phyloP scores from a whole-genome alignment of 2,329 filamentous ascomycete genomes.

The Neophaeococcomyces mojaviensis region DNA sequence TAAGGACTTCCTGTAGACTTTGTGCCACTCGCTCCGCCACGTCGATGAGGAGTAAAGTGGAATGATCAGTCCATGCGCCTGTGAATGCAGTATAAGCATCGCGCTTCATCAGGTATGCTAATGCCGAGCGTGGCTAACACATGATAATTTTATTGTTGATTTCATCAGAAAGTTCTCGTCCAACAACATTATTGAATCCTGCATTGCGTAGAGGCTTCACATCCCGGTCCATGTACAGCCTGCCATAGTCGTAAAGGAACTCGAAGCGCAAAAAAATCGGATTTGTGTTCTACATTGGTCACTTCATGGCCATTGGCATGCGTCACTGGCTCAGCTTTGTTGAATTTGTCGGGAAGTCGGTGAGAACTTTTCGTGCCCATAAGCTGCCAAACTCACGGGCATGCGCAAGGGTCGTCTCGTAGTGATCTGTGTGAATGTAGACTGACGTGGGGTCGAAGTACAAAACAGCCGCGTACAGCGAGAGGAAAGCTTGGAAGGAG shows the following conservation, averaged over 20 bases:
- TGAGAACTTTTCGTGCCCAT: background rate
- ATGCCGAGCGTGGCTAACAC: background rate
- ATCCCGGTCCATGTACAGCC: conserved; percentile 25
- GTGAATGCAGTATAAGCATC: conserved; percentile 17
- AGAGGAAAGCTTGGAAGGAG: background rate
- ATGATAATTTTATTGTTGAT: conserved; percentile 15
- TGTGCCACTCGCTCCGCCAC: too few species aligned
- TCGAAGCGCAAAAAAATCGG: conserved; percentile 26
- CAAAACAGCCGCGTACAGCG: background rate
- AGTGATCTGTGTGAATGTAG: background rate
- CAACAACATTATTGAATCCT: conserved; percentile 25
- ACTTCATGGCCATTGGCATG: too few species aligned
- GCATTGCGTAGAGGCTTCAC: conserved; percentile 17
- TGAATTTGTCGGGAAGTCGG: background rate
- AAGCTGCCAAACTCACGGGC: background rate
- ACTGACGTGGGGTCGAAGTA: background rate
- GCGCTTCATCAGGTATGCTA: conserved; percentile 14
- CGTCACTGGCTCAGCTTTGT: too few species aligned
- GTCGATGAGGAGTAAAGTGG: too few species aligned
- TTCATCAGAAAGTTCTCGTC: conserved; percentile 16
- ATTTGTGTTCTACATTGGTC: conserved; percentile 21
- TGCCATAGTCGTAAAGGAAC: conserved; percentile 22
- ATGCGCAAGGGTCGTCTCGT: background rate
- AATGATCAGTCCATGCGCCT: too few species aligned
- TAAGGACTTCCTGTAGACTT: too few species aligned